Conservation (phyloP, 352 stramenopile genomes). For the Elongisporangium prolatum region DNA sequence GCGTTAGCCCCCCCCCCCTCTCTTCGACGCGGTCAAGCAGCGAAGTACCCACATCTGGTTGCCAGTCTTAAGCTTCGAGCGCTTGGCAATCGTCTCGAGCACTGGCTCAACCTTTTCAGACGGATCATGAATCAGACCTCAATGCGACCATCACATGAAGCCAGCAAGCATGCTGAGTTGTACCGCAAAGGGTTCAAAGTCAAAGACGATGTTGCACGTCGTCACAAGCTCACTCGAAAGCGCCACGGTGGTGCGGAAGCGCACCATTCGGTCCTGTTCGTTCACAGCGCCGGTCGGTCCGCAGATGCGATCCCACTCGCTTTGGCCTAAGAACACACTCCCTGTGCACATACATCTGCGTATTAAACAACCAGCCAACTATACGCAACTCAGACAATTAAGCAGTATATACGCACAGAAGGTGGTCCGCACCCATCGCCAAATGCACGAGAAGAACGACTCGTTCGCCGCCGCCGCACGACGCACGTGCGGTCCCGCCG, state of each 20-base stretch:
- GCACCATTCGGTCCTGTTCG: conserved; percentile 56
- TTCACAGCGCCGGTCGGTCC: conserved; percentile 29
- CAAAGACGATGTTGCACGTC: conserved; percentile 78
- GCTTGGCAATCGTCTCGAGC: conserved; percentile 50
- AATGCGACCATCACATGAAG: conserved; percentile 1
- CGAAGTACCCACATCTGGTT: conserved; percentile 30
- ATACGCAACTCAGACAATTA: background rate
- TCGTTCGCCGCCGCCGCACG: conserved; percentile 52
- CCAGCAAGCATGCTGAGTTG: too few species aligned
- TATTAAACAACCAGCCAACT: conserved; percentile 4
- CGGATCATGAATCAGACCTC: background rate
- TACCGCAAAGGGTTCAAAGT: conserved; percentile 68
- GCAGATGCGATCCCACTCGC: conserved; percentile 73
- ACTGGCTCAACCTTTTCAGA: conserved; percentile 41
- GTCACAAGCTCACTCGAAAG: conserved; percentile 53
- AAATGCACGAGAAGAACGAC: conserved; percentile 47
- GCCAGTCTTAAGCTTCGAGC: conserved; percentile 37
- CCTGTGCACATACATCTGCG: conserved; percentile 15
- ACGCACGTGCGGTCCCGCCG: conserved; percentile 45
- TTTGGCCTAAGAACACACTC: conserved; percentile 59
- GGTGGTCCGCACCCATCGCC: conserved; percentile 66
- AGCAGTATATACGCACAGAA: conserved; percentile 25
- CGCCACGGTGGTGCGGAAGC: conserved; percentile 68
- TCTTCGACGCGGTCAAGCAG: too few species aligned
- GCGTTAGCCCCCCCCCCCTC: too few species aligned